Percentiles rank a stretch among this genome's conserved stretches.
Evolutionary conservation across 2,329 filamentous ascomycete species (phyloP).

Genomic region (Byssochlamys sp.): DNA sequence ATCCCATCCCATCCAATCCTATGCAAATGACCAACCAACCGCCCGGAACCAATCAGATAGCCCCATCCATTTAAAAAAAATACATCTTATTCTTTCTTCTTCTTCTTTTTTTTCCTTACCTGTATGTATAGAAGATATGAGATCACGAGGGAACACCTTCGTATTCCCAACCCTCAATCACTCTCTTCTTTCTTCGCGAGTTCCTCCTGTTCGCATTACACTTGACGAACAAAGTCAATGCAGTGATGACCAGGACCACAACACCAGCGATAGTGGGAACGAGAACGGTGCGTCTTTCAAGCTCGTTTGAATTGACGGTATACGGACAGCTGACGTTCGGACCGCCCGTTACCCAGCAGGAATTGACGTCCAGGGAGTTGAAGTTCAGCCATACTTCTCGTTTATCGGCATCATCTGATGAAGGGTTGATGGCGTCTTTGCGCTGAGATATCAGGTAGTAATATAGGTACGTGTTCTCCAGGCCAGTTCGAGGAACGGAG

Average conservation of each 20-base stretch:
- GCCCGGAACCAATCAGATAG: too few relatives aligned
- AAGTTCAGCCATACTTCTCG: slow-evolving; percentile 49
- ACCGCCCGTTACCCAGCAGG: slow-evolving; percentile 54
- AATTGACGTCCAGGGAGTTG: slow-evolving; percentile 47
- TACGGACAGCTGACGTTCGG: slow-evolving; percentile 53
- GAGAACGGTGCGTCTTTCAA: slow-evolving; percentile 42
- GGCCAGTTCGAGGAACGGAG: slow-evolving; percentile 49
- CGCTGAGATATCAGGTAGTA: slow-evolving; percentile 27
- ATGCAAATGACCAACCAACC: too few relatives aligned
- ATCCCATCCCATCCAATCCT: too few relatives aligned
- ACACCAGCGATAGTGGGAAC: slow-evolving; percentile 55
- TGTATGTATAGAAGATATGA: not conserved
- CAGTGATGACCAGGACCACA: slow-evolving; percentile 52
- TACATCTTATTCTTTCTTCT: too few relatives aligned
- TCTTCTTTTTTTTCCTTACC: too few relatives aligned
- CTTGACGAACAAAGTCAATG: slow-evolving; percentile 54
- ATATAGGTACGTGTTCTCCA: slow-evolving; percentile 54
- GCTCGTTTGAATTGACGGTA: slow-evolving; percentile 31
- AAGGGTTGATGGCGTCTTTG: slow-evolving; percentile 15
- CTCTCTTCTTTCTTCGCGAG: slow-evolving; percentile 42
- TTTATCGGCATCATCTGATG: slow-evolving; percentile 16
- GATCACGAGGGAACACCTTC: slow-evolving; percentile 52
- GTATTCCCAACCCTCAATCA: slow-evolving; percentile 53
- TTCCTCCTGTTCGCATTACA: slow-evolving; percentile 52
- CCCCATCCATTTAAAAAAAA: too few relatives aligned